phyloP scores from a whole-genome alignment of 257 asterid species.

The Oldenlandia corymbosa region DNA sequence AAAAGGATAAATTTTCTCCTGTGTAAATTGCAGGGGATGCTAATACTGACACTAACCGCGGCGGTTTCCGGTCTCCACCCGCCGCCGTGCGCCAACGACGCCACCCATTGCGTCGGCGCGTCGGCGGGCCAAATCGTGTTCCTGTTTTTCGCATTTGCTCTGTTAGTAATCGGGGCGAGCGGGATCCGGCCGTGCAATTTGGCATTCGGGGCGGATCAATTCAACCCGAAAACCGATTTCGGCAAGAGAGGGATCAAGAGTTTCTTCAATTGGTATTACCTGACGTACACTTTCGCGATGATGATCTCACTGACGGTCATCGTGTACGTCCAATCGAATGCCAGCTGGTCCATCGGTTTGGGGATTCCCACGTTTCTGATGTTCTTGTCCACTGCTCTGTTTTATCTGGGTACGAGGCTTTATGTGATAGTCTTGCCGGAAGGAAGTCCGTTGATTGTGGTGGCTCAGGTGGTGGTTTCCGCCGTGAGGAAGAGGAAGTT shows the following conservation, averaged over 20 bases:
- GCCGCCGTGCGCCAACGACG: constrained; percentile 44
- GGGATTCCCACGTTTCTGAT: constrained; percentile 52
- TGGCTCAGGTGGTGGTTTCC: constrained; percentile 43
- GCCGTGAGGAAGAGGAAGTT: constrained; percentile 50
- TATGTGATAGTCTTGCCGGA: constrained; percentile 68
- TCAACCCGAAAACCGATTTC: constrained; percentile 55
- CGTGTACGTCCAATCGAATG: constrained; percentile 60
- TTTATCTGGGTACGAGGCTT: constrained; percentile 52
- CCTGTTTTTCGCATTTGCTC: constrained; percentile 40
- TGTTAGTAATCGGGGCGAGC: constrained; percentile 60
- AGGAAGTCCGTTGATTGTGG: constrained; percentile 59
- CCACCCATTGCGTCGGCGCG: constrained; percentile 40
- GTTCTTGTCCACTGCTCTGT: constrained; percentile 51
- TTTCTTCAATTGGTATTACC: constrained; percentile 81
- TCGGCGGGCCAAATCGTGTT: constrained; percentile 48
- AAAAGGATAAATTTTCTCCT: no score
- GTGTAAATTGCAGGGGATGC: constrained; percentile 42
- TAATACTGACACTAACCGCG: constrained; percentile 52
- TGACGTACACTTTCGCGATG: constrained; percentile 68
- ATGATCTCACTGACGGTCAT: constrained; percentile 59
- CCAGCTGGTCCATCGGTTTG: constrained; percentile 67
- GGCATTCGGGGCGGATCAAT: constrained; percentile 81
- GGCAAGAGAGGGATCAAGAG: constrained; percentile 63
- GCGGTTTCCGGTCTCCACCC: constrained; percentile 55
- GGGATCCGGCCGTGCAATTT: constrained; percentile 73